phyloP scores from a whole-genome alignment of 441 rosid genomes.

The Gossypium davidsonii region DNA sequence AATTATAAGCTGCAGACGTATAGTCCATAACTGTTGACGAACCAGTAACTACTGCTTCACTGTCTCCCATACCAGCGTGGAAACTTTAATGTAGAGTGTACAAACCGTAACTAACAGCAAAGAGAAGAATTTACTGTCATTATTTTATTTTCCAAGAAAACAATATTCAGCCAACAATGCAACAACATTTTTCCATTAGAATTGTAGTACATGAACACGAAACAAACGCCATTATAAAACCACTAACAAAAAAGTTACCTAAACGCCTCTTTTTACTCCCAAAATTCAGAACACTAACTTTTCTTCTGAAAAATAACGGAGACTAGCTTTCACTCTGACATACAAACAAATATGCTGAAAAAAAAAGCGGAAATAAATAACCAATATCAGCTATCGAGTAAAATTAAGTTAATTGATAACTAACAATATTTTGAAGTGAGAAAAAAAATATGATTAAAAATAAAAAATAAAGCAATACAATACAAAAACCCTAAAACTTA shows the following conservation, averaged over 20 bases:
- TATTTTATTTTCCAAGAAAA: background rate
- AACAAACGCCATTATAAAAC: background rate
- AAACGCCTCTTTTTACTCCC: background rate
- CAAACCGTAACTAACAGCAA: conserved; percentile 20
- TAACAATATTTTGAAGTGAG: background rate
- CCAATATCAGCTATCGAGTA: background rate
- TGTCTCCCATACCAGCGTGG: conserved; percentile 57
- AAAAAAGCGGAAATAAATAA: background rate
- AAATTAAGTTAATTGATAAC: background rate
- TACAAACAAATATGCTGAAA: background rate
- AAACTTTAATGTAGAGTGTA: conserved; percentile 1
- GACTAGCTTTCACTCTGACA: too few species aligned
- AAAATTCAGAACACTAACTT: background rate
- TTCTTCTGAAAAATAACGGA: background rate
- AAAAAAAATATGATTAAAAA: background rate
- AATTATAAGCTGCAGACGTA: conserved; percentile 29
- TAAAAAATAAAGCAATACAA: background rate
- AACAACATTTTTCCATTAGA: background rate
- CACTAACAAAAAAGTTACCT: background rate
- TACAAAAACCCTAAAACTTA: background rate
- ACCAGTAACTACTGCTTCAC: conserved; percentile 55
- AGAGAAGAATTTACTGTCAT: background rate
- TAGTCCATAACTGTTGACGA: conserved; percentile 36
- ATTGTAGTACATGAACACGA: background rate
- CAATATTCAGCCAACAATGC: background rate